Evolutionary conservation across 2,329 filamentous ascomycete genomes (phyloP).

Genomic region (Podosphaera fusca): DNA sequence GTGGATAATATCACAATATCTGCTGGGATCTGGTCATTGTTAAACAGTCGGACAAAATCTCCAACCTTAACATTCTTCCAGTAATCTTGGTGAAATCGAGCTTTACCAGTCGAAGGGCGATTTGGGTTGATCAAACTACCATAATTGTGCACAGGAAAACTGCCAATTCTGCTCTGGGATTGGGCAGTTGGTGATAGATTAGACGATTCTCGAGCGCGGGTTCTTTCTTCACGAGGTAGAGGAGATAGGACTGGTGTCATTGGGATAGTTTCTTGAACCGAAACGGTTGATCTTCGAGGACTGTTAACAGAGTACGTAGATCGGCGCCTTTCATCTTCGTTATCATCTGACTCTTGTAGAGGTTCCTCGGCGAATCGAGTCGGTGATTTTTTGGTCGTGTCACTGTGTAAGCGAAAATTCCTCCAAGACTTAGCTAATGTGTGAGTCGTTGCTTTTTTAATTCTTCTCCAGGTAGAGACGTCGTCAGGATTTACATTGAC

Average conservation of each 20-base stretch:
- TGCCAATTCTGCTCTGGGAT: constrained; percentile 20
- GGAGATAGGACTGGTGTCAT: constrained; percentile 92
- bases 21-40: constrained; percentile 83
- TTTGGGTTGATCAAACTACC: constrained; percentile 54
- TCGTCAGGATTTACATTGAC: constrained; percentile 81
- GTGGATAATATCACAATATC: constrained; percentile 84
- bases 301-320: constrained; percentile 14
- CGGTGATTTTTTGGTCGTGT: not conserved
- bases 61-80: constrained; percentile 95
- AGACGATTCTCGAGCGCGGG: constrained; percentile 12
- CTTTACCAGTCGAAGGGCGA: constrained; percentile 39
- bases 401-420: not conserved
- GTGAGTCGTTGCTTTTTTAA: constrained; percentile 61
- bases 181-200: constrained; percentile 17
- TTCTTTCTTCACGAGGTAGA: constrained; percentile 24
- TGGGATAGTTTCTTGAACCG: constrained; percentile 51
- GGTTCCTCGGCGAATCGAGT: not conserved
- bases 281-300: constrained; percentile 25
- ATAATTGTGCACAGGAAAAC: constrained; percentile 23
- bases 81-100: constrained; percentile 72
- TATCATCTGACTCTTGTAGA: constrained; percentile 33
- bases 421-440: constrained; percentile 16
- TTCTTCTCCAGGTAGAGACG: constrained; percentile 60
- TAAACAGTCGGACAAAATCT: constrained; percentile 90
- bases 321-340: constrained; percentile 19